phyloP scores from a whole-genome alignment of 257 asterid genomes.

The Parsonsia alboflavescens region DNA sequence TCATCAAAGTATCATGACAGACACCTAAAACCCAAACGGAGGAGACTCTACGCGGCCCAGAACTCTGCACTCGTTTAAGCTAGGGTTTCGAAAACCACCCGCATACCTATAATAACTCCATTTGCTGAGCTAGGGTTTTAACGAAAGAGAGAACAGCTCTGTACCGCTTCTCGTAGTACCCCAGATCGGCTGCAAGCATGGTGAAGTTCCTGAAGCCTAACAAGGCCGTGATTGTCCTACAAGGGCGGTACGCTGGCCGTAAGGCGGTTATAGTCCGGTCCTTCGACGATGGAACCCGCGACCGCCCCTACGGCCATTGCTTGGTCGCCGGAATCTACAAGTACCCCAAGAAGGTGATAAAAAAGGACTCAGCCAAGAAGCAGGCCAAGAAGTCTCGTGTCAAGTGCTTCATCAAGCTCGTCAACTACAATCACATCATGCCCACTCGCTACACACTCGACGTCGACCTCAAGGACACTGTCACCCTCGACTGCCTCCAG shows the following conservation, averaged over 20 bases:
- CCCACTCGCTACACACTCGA: slow-evolving; percentile 42
- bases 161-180: neutral
- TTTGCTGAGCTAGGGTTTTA: neutral
- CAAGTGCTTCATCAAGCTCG: slow-evolving; percentile 32
- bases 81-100: neutral
- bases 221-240: slow-evolving; percentile 33
- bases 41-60: neutral
- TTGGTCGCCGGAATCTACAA: slow-evolving; percentile 31
- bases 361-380: slow-evolving; percentile 38
- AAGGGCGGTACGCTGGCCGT: slow-evolving; percentile 36
- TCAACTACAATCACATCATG: slow-evolving; percentile 40
- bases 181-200: slow-evolving; percentile 12
- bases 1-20: neutral
- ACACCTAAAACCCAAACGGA: neutral
- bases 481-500: slow-evolving; percentile 24
- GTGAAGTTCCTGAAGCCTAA: slow-evolving; percentile 34
- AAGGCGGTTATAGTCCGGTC: slow-evolving; percentile 33
- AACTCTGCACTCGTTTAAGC: neutral
- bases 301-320: slow-evolving; percentile 40
- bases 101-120: neutral
- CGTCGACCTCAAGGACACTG: slow-evolving; percentile 32
- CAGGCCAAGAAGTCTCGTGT: slow-evolving; percentile 45
- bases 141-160: neutral
- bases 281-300: slow-evolving; percentile 41
- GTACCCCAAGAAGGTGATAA: slow-evolving; percentile 35